Base-by-base conservation (phyloP, 225 moss, liverwort and hornwort genomes). In the Antitrichia curtipendula region DNA sequence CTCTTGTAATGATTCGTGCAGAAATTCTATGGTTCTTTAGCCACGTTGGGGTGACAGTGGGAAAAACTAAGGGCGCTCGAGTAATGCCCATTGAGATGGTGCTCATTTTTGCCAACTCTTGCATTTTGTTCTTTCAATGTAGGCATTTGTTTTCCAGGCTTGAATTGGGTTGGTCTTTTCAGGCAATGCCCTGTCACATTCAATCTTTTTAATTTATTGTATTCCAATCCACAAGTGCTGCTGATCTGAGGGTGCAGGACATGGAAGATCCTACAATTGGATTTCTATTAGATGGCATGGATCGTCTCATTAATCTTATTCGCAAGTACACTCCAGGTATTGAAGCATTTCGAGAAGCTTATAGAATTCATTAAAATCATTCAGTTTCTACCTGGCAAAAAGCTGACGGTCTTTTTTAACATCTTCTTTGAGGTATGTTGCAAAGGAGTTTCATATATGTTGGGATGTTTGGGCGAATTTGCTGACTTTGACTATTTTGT, bases 191-290 rank as follows among this genome's bases (percentile, higher is more conserved):
- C 47, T 14, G 36, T 68, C 41, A 52, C 57, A 72, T 88, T 81
- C 28, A 74, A 78, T 79, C 64, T 43, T 57, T 49, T 73, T 78
- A 17, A 10, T 75, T 49, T 49, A 31, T 36, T 82, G 43, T 25
- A 40, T 74, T 76, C 34, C 73, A 80, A 87, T 86, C 14, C 69
- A 19, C 75, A 68, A 53, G 76, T 53, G 62, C 58, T 75, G 56
- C 53, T 41, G 80, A 73, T 86, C 75, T 88, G 90, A 81, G 25
- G 84, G 59, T 90, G 93, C 92, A 96, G 95, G 99, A 99, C 87
- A 99, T 96, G 89, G 95, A 97, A 90, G 99, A 99, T 92, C 95
- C 99, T 71, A 99, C 97, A 56, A 96, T 99, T 85, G 99, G 99
- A 32, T 99, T 99, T 88, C 85, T 99, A 66, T 84, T 99, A 69